Evolutionary conservation across 2,329 filamentous ascomycete species (phyloP).

Genomic region (Fusarium anguioides): DNA sequence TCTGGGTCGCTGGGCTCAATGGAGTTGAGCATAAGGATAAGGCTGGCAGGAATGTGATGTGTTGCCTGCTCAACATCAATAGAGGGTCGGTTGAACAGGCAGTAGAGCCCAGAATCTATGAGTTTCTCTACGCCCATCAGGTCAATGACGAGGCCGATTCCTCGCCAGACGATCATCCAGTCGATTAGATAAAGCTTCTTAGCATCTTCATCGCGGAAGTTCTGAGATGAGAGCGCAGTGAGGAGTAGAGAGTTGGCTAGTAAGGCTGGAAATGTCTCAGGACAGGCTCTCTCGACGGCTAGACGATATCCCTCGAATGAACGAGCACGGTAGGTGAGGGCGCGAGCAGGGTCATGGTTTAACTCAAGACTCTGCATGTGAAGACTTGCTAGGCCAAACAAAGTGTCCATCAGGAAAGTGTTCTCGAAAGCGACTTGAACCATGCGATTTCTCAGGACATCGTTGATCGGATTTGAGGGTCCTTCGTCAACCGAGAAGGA

Average conservation of each 20-base stretch:
- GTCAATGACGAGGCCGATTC: constrained; percentile 61
- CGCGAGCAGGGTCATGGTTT: constrained; percentile 53
- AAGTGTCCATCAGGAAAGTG: constrained; percentile 65
- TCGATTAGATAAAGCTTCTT: constrained; percentile 63
- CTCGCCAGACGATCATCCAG: constrained; percentile 67
- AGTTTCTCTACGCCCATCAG: constrained; percentile 44
- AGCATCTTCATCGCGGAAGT: constrained; percentile 60
- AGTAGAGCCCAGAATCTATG: constrained; percentile 56
- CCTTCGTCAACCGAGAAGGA: constrained; percentile 58
- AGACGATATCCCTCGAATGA: constrained; percentile 63
- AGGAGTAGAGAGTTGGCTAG: constrained; percentile 64
- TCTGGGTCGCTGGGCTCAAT: constrained; percentile 58
- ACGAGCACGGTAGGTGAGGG: constrained; percentile 58
- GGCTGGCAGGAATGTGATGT: constrained; percentile 57
- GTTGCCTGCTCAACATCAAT: constrained; percentile 58
- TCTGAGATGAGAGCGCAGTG: constrained; percentile 61
- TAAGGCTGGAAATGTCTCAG: constrained; percentile 61
- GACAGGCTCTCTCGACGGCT: constrained; percentile 61
- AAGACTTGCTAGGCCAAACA: constrained; percentile 63
- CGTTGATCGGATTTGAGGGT: constrained; percentile 51
- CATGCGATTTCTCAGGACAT: constrained; percentile 59
- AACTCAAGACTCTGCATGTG: constrained; percentile 59
- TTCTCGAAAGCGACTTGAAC: constrained; percentile 62
- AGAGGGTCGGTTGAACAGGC: constrained; percentile 61
- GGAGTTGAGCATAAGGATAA: constrained; percentile 62